Percentiles rank a stretch among this genome's conserved stretches.
phyloP scores from a whole-genome alignment of 2,329 filamentous ascomycete genomes.

The Cephalotrichum gorgonifer region DNA sequence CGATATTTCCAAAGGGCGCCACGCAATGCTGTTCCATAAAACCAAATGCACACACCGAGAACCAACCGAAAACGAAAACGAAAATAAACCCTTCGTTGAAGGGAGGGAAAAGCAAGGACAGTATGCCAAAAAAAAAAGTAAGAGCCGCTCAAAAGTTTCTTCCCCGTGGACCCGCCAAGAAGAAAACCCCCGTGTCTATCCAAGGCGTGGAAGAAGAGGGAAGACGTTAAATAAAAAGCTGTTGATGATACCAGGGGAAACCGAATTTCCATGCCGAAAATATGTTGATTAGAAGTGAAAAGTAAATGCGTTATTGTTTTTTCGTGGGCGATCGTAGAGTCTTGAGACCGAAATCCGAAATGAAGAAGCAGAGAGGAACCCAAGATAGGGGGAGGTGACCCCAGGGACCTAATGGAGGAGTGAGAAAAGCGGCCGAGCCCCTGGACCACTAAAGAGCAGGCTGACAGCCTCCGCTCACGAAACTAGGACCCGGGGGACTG shows the following conservation, averaged over 20 bases:
- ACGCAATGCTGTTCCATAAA: not conserved
- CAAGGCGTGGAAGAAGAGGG: too few relatives aligned
- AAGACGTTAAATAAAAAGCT: not conserved
- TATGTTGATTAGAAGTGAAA: too few relatives aligned
- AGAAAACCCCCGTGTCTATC: not conserved
- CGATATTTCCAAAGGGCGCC: not conserved
- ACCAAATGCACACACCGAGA: not conserved
- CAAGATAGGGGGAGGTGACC: too few relatives aligned
- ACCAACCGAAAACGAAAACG: too few relatives aligned
- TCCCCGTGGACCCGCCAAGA: too few relatives aligned
- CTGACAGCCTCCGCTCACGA: not conserved
- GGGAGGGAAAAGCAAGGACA: not conserved
- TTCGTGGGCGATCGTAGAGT: too few relatives aligned
- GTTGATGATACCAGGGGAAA: not conserved
- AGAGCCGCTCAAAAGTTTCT: not conserved
- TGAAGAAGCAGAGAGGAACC: too few relatives aligned
- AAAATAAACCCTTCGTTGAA: not conserved
- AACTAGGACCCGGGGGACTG: conserved; percentile 14
- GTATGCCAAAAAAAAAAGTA: not conserved
- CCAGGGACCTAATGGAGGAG: too few relatives aligned
- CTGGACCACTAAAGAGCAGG: too few relatives aligned
- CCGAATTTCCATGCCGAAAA: not conserved
- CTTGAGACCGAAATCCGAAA: too few relatives aligned
- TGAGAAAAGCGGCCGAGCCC: too few relatives aligned
- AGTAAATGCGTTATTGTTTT: too few relatives aligned